phyloP scores from a whole-genome alignment of 257 asterid genomes.

The Plantago major region DNA sequence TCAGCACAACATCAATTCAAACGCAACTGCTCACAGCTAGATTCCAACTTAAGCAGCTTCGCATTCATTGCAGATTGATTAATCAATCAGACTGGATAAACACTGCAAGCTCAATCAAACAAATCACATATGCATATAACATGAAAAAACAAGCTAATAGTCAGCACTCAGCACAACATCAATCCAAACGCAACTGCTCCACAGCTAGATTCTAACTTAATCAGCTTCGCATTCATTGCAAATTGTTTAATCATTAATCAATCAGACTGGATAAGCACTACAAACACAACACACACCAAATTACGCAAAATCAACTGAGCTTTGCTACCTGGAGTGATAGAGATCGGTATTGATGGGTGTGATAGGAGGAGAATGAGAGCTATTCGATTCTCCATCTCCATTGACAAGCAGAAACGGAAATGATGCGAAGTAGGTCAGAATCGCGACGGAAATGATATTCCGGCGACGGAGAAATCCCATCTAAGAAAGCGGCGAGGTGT shows the following conservation, averaged over 20 bases:
- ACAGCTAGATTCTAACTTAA: not conserved
- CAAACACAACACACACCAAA: conserved; percentile 10
- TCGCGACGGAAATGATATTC: conserved; percentile 21
- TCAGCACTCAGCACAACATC: not conserved
- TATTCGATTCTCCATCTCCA: conserved; percentile 46
- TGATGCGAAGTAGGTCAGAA: conserved; percentile 12
- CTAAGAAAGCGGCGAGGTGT: conserved; percentile 25
- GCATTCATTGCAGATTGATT: too few species aligned
- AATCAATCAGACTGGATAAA: too few species aligned
- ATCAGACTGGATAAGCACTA: too few species aligned
- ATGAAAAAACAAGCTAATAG: too few species aligned
- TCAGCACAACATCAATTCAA: too few species aligned
- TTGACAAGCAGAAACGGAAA: conserved; percentile 17
- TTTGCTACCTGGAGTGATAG: conserved; percentile 81
- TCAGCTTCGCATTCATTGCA: not conserved
- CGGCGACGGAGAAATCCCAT: conserved; percentile 52
- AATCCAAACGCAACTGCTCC: not conserved
- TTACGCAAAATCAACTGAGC: not conserved
- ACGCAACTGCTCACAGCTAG: too few species aligned
- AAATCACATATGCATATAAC: not conserved
- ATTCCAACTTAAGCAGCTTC: too few species aligned
- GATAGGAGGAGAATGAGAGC: conserved; percentile 25
- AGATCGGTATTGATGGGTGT: conserved; percentile 89
- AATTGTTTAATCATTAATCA: not conserved
- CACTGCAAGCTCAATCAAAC: too few species aligned